phyloP scores from a whole-genome alignment of 257 asterid species.

The Petrea volubilis region DNA sequence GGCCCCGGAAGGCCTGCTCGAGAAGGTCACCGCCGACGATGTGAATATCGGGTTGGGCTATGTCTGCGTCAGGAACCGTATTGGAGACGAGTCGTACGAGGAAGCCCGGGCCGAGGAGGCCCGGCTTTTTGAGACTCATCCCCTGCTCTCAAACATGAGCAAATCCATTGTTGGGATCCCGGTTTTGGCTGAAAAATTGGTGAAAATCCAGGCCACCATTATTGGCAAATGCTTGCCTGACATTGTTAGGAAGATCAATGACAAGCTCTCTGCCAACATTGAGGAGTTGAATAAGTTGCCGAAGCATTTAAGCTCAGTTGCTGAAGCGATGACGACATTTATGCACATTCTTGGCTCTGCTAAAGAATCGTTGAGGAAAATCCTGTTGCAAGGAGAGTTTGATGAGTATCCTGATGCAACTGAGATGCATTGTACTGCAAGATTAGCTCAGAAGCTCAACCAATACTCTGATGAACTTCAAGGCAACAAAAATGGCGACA shows the following conservation, averaged over 20 bases:
- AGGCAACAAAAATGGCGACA: too few species aligned
- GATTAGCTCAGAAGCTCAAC: conserved; percentile 27
- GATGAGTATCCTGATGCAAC: conserved; percentile 37
- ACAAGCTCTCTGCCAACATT: conserved; percentile 28
- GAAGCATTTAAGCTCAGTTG: neutral
- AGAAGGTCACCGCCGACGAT: conserved; percentile 18
- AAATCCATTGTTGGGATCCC: conserved; percentile 24
- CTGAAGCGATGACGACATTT: conserved; percentile 36
- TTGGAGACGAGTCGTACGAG: conserved; percentile 18
- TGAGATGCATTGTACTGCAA: conserved; percentile 35
- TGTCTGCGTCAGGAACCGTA: conserved; percentile 24
- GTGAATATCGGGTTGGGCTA: conserved; percentile 20
- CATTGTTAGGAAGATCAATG: conserved; percentile 34
- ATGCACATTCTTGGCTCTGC: conserved; percentile 26
- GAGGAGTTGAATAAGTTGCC: conserved; percentile 39
- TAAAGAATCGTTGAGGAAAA: conserved; percentile 39
- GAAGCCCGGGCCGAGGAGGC: conserved; percentile 9
- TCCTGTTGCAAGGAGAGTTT: conserved; percentile 40
- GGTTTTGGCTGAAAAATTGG: conserved; percentile 33
- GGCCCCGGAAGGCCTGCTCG: conserved; percentile 21
- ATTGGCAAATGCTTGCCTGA: conserved; percentile 39
- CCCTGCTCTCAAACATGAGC: neutral
- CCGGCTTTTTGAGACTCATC: conserved; percentile 1
- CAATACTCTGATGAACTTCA: conserved; percentile 13
- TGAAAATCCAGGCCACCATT: conserved; percentile 34